Conservation (phyloP, 345 rosid genomes). For the Durio zibethinus region DNA sequence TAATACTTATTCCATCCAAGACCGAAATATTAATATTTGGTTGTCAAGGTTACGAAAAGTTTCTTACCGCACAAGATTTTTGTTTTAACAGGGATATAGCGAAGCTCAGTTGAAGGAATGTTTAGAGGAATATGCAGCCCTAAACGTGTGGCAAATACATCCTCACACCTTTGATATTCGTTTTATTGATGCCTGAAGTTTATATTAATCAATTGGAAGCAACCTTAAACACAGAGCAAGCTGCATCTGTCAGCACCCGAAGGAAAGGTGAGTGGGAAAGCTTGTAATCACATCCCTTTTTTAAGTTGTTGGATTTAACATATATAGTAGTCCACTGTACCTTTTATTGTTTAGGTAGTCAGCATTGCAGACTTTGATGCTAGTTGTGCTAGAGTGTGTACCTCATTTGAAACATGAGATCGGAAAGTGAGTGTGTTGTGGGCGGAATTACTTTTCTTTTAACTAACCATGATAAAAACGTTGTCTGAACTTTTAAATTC, state of each 20-base stretch:
- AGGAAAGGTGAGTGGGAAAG: neutral
- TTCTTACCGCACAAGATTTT: conserved; percentile 16
- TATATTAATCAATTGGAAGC: conserved; percentile 6
- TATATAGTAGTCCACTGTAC: neutral
- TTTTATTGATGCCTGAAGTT: conserved; percentile 61
- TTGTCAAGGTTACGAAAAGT: neutral
- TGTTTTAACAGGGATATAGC: conserved; percentile 77
- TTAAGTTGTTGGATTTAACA: neutral
- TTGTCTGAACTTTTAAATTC: neutral
- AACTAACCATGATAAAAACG: neutral
- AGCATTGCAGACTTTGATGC: conserved; percentile 3
- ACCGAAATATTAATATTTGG: neutral
- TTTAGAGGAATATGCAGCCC: conserved; percentile 90
- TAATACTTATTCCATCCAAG: neutral
- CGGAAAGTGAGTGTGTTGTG: neutral
- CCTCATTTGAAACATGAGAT: neutral
- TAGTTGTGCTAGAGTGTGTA: neutral
- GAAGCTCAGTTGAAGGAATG: conserved; percentile 99
- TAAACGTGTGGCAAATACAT: conserved; percentile 97
- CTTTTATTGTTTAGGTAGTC: neutral
- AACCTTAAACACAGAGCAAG: neutral
- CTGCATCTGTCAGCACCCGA: neutral
- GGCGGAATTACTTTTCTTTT: neutral
- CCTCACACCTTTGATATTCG: conserved; percentile 88
- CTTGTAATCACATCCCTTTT: neutral